Percentiles rank a stretch among this genome's conserved stretches.
phyloP scores from a whole-genome alignment of 2,329 filamentous ascomycete genomes.

The Ceratocystiopsis brevicomis region DNA sequence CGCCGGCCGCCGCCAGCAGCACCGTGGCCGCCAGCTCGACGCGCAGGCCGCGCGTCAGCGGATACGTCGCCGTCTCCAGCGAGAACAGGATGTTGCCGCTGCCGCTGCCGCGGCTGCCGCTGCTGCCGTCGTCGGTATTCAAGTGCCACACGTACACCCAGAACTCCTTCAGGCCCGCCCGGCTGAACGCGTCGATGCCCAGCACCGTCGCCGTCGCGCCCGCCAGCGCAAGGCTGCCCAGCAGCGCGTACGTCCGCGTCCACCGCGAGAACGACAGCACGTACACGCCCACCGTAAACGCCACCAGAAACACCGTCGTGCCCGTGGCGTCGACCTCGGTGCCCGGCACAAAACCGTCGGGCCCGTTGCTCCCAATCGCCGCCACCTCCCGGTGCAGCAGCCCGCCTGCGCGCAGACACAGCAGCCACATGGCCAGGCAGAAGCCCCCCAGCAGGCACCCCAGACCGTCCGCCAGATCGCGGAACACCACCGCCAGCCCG shows the following conservation, averaged over 20 bases:
- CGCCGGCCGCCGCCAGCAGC: conserved; percentile 52
- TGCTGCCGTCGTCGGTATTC: conserved; percentile 35
- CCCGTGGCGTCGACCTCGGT: conserved; percentile 14
- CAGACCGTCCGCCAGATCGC: conserved; percentile 63
- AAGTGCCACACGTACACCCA: conserved; percentile 84
- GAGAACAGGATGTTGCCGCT: conserved; percentile 41
- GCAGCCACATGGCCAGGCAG: conserved; percentile 75
- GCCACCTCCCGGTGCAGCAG: conserved; percentile 30
- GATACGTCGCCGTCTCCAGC: conserved; percentile 56
- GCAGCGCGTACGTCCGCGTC: conserved; percentile 61
- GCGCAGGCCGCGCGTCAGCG: conserved; percentile 66
- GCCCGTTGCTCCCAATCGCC: conserved; percentile 20
- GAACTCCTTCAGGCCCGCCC: conserved; percentile 86
- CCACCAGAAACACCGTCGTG: conserved; percentile 57
- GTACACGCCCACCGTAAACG: conserved; percentile 49
- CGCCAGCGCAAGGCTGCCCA: conserved; percentile 57
- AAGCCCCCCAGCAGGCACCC: conserved; percentile 78
- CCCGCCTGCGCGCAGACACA: conserved; percentile 59
- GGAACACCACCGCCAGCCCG: conserved; percentile 55
- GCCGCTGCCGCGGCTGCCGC: too few relatives aligned
- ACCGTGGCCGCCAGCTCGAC: conserved; percentile 68
- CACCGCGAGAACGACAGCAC: conserved; percentile 60
- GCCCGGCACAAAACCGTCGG: too few relatives aligned
- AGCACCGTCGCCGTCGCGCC: conserved; percentile 64
- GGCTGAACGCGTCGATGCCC: conserved; percentile 78